Evolutionary conservation across 2,329 filamentous ascomycete species (phyloP).

Genomic region (Cladosporium sp.): DNA sequence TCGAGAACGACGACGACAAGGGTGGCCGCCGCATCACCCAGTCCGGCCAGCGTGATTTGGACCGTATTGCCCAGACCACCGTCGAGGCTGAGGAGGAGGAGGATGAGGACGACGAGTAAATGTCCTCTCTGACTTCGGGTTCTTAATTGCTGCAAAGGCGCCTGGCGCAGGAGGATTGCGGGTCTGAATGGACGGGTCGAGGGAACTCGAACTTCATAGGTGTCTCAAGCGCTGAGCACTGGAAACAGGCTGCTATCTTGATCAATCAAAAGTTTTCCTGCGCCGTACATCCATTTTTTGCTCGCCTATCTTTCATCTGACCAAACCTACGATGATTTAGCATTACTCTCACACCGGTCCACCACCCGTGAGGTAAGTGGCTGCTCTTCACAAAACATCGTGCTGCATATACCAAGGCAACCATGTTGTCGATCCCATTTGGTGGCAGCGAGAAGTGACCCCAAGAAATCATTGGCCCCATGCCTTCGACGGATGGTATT

Average conservation of each 20-base stretch:
- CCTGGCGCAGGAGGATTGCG: conserved; percentile 19
- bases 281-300: not conserved
- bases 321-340: not conserved
- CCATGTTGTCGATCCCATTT: too few species aligned
- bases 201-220: conserved; percentile 20
- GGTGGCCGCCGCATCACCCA: conserved; percentile 98
- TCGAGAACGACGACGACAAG: conserved; percentile 98
- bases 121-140: conserved; percentile 17
- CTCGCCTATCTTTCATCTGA: not conserved
- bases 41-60: conserved; percentile 97
- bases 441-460: too few species aligned
- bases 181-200: conserved; percentile 16
- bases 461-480: too few species aligned
- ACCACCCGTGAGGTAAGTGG: too few species aligned
- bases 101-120: conserved; percentile 43
- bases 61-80: conserved; percentile 64
- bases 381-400: too few species aligned
- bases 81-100: conserved; percentile 56
- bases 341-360: too few species aligned
- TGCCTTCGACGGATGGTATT: too few species aligned
- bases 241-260: conserved; percentile 18
- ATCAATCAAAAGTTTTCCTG: conserved; percentile 22
- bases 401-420: too few species aligned
- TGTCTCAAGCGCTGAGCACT: conserved; percentile 23
- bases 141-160: conserved; percentile 19